Base-by-base conservation (phyloP, 1,284 basidiomycete species). In the Macrocystidia cucumis region DNA sequence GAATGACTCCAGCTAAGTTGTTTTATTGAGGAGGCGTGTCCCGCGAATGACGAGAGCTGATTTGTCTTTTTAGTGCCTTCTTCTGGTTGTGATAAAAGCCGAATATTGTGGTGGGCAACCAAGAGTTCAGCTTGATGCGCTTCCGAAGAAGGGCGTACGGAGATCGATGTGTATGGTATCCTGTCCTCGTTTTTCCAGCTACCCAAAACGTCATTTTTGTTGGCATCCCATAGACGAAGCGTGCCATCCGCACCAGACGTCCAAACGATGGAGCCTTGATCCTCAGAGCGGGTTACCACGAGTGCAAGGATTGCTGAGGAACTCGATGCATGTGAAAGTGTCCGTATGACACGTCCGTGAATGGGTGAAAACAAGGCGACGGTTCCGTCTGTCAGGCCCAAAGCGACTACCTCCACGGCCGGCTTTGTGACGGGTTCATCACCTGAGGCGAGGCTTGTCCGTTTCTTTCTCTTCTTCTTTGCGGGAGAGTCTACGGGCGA, bases 1-100 rank as follows among this genome's bases (percentile, higher is more conserved):
- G 63, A 60, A 12, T 55, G 49, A 41, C 69, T 65, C 76, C 78
- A 81, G 35, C 62, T 59, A 5, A 79, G 45, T 22, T 57, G 54
- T 42, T 60, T 68, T 37, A 78, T 60, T n/a, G 67, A 57, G 17
- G 78, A 78, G 3, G 76, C 74, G 45, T 83, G 79, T 0, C 79
- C 79, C n/a, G 73, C 75, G 44, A 80, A 80, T 5, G 66, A 61
- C 3, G 69, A 64, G 3, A 69, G 31, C 43, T 67, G 62, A 35
- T 54, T 57, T 6, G 66, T 62, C 51, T 67, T 71, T 48, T 60
- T 60, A 23, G 31, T 30, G 22, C 37, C 25, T 17, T 44, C 35
- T 18, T 52, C 44, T 22, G 54, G 43, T 14, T 53, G 44, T 6
- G 67, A 67, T n/a, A 81, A 54, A 5, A 81, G 60, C 35, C 65